Conservation (phyloP, 257 asterid genomes). For the Linaria vulgaris region DNA sequence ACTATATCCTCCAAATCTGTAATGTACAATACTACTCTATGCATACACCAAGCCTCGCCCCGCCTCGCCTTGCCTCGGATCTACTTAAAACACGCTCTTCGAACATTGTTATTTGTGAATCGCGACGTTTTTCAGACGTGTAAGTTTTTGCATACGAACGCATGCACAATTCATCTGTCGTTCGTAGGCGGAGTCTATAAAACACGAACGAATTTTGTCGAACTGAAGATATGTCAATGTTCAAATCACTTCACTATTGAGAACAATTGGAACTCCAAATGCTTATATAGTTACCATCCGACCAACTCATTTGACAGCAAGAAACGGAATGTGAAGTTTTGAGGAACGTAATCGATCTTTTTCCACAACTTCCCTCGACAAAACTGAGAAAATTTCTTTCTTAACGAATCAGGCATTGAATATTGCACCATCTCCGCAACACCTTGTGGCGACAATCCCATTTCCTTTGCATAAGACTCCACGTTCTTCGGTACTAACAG, state of each 20-base stretch:
- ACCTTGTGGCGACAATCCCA: constrained; percentile 48
- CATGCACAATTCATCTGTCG: constrained; percentile 46
- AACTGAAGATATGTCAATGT: background rate
- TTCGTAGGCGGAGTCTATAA: constrained; percentile 26
- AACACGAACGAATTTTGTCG: background rate
- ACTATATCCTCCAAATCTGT: background rate
- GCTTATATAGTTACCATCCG: constrained; percentile 15
- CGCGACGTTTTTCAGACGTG: background rate
- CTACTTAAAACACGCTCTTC: background rate
- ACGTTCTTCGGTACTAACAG: constrained; percentile 69
- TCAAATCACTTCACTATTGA: background rate
- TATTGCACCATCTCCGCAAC: constrained; percentile 50
- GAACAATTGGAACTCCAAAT: background rate
- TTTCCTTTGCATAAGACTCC: constrained; percentile 62
- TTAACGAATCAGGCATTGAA: constrained; percentile 42
- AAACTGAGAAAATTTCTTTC: constrained; percentile 34
- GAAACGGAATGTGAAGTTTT: constrained; percentile 66
- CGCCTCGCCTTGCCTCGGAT: background rate
- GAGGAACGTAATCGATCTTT: constrained; percentile 69
- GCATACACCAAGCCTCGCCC: background rate
- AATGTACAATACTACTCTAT: background rate
- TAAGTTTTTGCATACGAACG: constrained; percentile 1
- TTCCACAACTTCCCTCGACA: constrained; percentile 48
- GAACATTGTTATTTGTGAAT: background rate
- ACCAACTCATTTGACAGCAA: constrained; percentile 56